These are phyloP conservation scores for Arabidopsis lyrata DNA, from an alignment of 441 rosid genomes.

Conservation along the genomic window DNA sequence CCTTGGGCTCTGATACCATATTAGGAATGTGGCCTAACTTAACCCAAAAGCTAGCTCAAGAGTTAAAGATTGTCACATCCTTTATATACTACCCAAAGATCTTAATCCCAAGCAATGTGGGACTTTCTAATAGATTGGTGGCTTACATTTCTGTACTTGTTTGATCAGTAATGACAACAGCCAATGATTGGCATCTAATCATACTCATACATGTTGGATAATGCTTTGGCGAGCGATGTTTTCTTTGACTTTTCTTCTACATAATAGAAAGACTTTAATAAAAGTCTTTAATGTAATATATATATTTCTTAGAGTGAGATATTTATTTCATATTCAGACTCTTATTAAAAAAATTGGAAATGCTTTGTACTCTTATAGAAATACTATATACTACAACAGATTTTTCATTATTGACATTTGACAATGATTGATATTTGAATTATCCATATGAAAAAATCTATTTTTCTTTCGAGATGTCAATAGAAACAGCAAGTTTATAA, in stretches of 20 bases:
- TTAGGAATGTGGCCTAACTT: too few species aligned
- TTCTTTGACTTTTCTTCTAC: background rate
- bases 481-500: too few species aligned
- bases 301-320: background rate
- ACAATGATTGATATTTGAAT: constrained; percentile 9
- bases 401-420: background rate
- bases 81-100: too few species aligned
- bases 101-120: too few species aligned
- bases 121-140: too few species aligned
- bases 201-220: background rate
- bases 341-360: background rate
- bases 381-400: background rate
- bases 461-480: too few species aligned
- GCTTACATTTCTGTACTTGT: constrained; percentile 19
- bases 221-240: constrained; percentile 21
- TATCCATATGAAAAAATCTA: too few species aligned
- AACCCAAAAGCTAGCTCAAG: too few species aligned
- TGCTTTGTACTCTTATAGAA: background rate
- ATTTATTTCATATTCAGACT: background rate
- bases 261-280: background rate
- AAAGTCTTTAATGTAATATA: constrained; percentile 5
- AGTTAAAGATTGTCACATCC: too few species aligned
- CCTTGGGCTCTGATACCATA: too few species aligned
- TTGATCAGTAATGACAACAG: constrained; percentile 34
- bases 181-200: background rate